Conservation (phyloP, 177 flowering plant species). For the Vitis hybrid region DNA sequence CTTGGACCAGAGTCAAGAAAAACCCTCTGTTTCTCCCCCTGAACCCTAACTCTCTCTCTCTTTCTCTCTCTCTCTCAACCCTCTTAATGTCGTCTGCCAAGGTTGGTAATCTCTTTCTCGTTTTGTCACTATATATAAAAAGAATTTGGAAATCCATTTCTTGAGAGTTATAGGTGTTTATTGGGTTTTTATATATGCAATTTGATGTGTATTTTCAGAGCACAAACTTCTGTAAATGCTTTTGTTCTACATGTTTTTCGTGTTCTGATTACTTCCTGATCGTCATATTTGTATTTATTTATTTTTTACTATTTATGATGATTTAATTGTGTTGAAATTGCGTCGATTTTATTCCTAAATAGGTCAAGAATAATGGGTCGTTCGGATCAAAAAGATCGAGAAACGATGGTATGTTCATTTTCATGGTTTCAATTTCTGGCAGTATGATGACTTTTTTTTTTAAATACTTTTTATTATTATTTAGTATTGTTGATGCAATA, state of each 20-base stretch:
- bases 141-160: too few species aligned
- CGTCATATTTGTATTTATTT: not conserved
- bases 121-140: too few species aligned
- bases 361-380: conserved; percentile 34
- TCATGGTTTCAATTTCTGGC: not conserved
- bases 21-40: not conserved
- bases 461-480: not conserved
- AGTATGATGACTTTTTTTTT: not conserved
- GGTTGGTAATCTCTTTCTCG: not conserved
- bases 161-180: too few species aligned
- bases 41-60: not conserved
- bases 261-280: too few species aligned
- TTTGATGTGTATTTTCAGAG: too few species aligned
- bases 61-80: not conserved
- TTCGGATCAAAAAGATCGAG: conserved; percentile 49
- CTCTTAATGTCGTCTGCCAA: not conserved
- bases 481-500: not conserved
- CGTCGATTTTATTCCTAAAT: not conserved
- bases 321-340: not conserved
- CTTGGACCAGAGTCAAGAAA: too few species aligned
- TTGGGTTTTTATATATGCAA: too few species aligned
- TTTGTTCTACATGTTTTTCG: too few species aligned
- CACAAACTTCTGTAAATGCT: too few species aligned
- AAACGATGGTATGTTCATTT: conserved; percentile 30
- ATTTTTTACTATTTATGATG: not conserved